These are phyloP conservation scores for Dactylellina haptotyla DNA, from an alignment of 2,329 filamentous ascomycete genomes.

Conservation along the genomic window DNA sequence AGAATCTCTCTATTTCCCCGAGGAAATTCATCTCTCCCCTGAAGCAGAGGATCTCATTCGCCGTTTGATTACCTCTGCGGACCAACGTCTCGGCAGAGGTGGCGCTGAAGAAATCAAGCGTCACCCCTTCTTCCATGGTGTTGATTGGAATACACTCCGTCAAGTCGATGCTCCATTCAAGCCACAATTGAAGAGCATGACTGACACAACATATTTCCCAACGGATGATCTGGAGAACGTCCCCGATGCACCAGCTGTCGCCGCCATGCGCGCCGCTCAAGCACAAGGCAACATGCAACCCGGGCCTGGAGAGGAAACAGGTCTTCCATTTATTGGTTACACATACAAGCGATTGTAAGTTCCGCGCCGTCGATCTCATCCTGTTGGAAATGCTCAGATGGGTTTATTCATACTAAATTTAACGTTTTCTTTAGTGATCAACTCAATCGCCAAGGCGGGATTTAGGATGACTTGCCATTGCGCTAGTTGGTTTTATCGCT, in stretches of 20 bases:
- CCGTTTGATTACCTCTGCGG: slow-evolving; percentile 91
- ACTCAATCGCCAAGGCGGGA: slow-evolving; percentile 36
- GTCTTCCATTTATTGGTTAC: slow-evolving; percentile 93
- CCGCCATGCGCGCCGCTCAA: slow-evolving; percentile 68
- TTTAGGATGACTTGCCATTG: slow-evolving; percentile 15
- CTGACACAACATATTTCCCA: slow-evolving; percentile 98
- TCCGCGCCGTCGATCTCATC: too few species aligned
- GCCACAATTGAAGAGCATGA: slow-evolving; percentile 88
- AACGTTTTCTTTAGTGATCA: slow-evolving; percentile 22
- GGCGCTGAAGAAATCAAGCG: slow-evolving; percentile 92
- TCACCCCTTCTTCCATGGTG: slow-evolving; percentile 95
- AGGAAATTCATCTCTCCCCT: slow-evolving; percentile 86
- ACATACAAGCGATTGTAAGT: slow-evolving; percentile 95
- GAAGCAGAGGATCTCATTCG: slow-evolving; percentile 93
- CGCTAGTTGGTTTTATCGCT: not conserved
- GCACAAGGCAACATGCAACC: slow-evolving; percentile 73
- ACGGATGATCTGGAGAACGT: slow-evolving; percentile 87
- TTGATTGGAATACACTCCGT: slow-evolving; percentile 91
- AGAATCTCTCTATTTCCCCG: slow-evolving; percentile 93
- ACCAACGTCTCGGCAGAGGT: slow-evolving; percentile 86
- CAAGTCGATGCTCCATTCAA: slow-evolving; percentile 96
- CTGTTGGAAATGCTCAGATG: too few species aligned
- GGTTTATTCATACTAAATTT: not conserved
- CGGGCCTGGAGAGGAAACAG: slow-evolving; percentile 73
- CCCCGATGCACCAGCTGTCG: slow-evolving; percentile 78